Evolutionary conservation across 2,329 filamentous ascomycete species (phyloP).

Genomic region (Colletotrichum lupini): DNA sequence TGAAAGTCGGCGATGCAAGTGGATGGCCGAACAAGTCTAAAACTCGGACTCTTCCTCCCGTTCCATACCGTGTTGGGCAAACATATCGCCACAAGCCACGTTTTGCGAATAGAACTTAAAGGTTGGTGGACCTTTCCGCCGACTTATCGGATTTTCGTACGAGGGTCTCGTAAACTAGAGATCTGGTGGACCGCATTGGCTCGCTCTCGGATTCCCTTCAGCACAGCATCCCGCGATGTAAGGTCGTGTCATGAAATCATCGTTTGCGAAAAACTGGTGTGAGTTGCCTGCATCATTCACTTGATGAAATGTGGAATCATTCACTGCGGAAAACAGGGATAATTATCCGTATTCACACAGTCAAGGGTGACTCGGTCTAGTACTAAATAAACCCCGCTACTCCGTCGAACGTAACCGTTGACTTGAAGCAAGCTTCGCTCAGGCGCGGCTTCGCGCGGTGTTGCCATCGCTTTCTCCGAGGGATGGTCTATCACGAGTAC

Average conservation of each 20-base stretch:
- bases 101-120: background rate
- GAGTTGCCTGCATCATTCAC: background rate
- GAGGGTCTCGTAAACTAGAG: background rate
- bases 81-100: background rate
- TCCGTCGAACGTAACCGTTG: background rate
- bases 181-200: background rate
- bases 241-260: background rate
- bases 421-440: background rate
- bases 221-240: background rate
- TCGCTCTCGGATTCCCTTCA: background rate
- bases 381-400: background rate
- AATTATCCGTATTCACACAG: background rate
- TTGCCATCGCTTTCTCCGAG: background rate
- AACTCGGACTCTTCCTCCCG: background rate
- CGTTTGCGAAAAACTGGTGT: background rate
- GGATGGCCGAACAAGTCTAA: background rate
- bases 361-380: too few species aligned
- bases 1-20: background rate
- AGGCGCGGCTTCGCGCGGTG: background rate
- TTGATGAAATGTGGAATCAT: background rate
- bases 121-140: background rate
- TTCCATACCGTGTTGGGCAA: conserved; percentile 5
- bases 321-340: background rate
- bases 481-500: too few species aligned
- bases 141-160: background rate